phyloP scores from a whole-genome alignment of 1,284 basidiomycete genomes.

The Boletellus sp. region DNA sequence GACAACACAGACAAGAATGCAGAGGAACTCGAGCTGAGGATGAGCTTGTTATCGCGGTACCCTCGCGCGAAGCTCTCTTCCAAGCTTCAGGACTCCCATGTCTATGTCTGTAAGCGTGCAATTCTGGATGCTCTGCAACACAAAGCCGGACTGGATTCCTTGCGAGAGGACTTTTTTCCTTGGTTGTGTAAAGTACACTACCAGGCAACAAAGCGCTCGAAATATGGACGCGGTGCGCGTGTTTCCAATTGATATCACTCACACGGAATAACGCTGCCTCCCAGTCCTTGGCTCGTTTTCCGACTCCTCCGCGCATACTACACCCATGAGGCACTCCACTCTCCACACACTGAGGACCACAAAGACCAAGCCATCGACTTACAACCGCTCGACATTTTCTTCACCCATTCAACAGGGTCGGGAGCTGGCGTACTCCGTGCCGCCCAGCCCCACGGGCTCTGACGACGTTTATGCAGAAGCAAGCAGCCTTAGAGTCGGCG shows the following conservation, averaged over 20 bases:
- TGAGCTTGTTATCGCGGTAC: slow-evolving; percentile 71
- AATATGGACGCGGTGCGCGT: slow-evolving; percentile 52
- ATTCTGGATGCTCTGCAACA: slow-evolving; percentile 72
- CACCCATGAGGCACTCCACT: slow-evolving; percentile 60
- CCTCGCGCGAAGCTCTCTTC: slow-evolving; percentile 72
- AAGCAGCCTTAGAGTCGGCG: slow-evolving; percentile 56
- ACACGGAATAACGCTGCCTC: not conserved
- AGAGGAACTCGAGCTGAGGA: slow-evolving; percentile 70
- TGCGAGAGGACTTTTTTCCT: slow-evolving; percentile 84
- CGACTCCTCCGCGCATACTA: slow-evolving; percentile 17
- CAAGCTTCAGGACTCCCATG: slow-evolving; percentile 79
- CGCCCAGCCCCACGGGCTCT: slow-evolving; percentile 46
- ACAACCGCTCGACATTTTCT: slow-evolving; percentile 8
- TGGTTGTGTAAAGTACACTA: slow-evolving; percentile 87
- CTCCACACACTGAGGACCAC: slow-evolving; percentile 30
- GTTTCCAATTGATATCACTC: not conserved
- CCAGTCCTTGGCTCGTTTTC: slow-evolving; percentile 22
- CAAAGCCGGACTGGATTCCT: slow-evolving; percentile 69
- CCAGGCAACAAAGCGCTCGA: slow-evolving; percentile 52
- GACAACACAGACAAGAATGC: slow-evolving; percentile 64
- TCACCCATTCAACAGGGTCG: slow-evolving; percentile 24
- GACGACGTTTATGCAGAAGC: slow-evolving; percentile 35
- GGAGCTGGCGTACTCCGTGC: slow-evolving; percentile 29
- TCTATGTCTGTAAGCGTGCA: slow-evolving; percentile 79
- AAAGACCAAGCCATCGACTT: slow-evolving; percentile 9